Percentiles rank a stretch among this genome's conserved stretches.
Conservation (phyloP, 2,329 filamentous ascomycete species). For the Ascochyta pisi region DNA sequence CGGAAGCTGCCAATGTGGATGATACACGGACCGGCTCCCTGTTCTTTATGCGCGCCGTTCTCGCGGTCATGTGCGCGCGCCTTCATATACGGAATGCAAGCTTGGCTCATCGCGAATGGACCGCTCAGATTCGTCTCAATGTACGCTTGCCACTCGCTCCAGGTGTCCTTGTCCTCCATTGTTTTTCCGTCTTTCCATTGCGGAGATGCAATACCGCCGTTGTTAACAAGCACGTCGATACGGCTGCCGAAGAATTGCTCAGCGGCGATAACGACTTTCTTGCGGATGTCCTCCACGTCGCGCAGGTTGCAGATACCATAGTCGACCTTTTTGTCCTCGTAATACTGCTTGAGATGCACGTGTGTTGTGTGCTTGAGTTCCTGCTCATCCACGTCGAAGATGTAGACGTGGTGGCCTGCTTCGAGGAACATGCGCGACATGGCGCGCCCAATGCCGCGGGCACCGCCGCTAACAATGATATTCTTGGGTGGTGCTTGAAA, state of each 20-base stretch:
- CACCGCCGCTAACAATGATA: constrained; percentile 53
- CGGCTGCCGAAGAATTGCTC: constrained; percentile 52
- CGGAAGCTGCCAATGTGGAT: constrained; percentile 57
- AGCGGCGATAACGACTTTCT: constrained; percentile 51
- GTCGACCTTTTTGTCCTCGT: constrained; percentile 43
- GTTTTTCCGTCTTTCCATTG: constrained; percentile 55
- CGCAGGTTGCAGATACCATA: constrained; percentile 56
- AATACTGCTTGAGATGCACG: constrained; percentile 49
- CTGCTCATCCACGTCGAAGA: constrained; percentile 53
- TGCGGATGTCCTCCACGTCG: constrained; percentile 51
- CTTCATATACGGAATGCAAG: constrained; percentile 58
- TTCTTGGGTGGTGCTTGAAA: constrained; percentile 34
- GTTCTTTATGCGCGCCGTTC: constrained; percentile 35
- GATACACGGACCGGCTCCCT: constrained; percentile 53
- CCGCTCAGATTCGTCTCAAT: constrained; percentile 58
- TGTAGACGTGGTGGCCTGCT: constrained; percentile 55
- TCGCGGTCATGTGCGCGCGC: constrained; percentile 32
- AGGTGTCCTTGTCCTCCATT: constrained; percentile 53
- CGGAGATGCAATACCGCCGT: constrained; percentile 46
- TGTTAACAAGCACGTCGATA: constrained; percentile 51
- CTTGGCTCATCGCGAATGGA: constrained; percentile 56
- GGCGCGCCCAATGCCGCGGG: constrained; percentile 57
- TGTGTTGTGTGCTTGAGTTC: constrained; percentile 49
- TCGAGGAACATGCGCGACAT: constrained; percentile 56
- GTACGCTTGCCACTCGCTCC: constrained; percentile 56